Evolutionary conservation across 1,284 basidiomycete genomes (phyloP).

Genomic region (Sporisorium reilianum): DNA sequence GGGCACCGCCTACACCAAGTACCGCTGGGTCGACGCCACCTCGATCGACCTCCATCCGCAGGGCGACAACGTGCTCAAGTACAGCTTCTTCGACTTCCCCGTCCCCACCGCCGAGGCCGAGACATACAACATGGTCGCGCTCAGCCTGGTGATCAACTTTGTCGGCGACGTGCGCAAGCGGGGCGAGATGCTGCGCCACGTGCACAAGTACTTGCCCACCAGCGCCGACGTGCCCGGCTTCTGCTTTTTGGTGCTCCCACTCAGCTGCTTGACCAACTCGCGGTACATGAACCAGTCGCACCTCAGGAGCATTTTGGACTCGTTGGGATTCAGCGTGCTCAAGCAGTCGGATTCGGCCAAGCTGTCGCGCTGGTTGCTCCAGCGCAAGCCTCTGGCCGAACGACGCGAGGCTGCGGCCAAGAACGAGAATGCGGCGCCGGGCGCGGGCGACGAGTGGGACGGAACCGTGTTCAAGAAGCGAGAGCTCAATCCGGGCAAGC

Average conservation of each 20-base stretch:
- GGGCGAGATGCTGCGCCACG: slow-evolving; percentile 63
- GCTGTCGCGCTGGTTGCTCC: slow-evolving; percentile 70
- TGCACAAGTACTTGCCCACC: slow-evolving; percentile 57
- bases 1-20: slow-evolving; percentile 69
- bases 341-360: slow-evolving; percentile 68
- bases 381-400: slow-evolving; percentile 31
- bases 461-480: slow-evolving; percentile 68
- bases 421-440: slow-evolving; percentile 11
- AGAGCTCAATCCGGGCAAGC: slow-evolving; percentile 64
- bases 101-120: slow-evolving; percentile 40
- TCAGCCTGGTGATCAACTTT: slow-evolving; percentile 71
- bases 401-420: slow-evolving; percentile 12
- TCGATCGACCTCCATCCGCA: slow-evolving; percentile 71
- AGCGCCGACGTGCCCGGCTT: slow-evolving; percentile 52
- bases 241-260: slow-evolving; percentile 70
- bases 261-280: slow-evolving; percentile 69
- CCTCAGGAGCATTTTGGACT: slow-evolving; percentile 63
- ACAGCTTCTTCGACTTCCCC: slow-evolving; percentile 70
- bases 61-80: slow-evolving; percentile 65
- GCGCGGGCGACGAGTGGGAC: slow-evolving; percentile 54
- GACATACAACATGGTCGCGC: slow-evolving; percentile 69
- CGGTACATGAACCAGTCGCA: slow-evolving; percentile 69
- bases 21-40: slow-evolving; percentile 67
- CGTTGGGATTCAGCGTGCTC: slow-evolving; percentile 68
- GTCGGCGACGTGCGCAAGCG: slow-evolving; percentile 69